Conservation (phyloP, 2,329 filamentous ascomycete species). For the Chaetomiaceae sp. region DNA sequence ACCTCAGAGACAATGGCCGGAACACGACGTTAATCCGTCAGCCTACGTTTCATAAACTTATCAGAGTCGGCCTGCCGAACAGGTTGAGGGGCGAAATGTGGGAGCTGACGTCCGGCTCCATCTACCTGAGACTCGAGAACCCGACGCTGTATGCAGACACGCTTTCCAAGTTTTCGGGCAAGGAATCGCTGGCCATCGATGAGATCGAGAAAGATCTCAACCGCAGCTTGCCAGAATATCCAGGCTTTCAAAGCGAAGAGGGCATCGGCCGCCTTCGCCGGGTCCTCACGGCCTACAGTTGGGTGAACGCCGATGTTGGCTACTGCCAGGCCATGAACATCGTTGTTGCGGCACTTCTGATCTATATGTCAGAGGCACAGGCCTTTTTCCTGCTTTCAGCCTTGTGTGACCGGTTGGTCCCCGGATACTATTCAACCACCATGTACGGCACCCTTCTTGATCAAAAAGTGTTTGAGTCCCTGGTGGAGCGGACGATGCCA, state of each 20-base stretch:
- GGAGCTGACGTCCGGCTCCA: constrained; percentile 89
- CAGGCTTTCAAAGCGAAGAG: constrained; percentile 93
- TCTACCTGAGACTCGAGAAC: constrained; percentile 82
- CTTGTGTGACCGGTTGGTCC: constrained; percentile 86
- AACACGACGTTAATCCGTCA: constrained; percentile 90
- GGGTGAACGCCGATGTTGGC: constrained; percentile 91
- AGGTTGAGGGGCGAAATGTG: constrained; percentile 89
- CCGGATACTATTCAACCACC: constrained; percentile 96
- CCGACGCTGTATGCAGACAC: constrained; percentile 83
- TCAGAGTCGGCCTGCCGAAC: constrained; percentile 91
- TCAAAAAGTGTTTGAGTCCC: constrained; percentile 92
- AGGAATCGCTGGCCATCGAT: constrained; percentile 91
- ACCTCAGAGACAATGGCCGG: constrained; percentile 88
- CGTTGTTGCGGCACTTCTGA: constrained; percentile 92
- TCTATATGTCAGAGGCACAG: constrained; percentile 96
- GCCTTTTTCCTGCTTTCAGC: constrained; percentile 92
- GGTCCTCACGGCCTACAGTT: constrained; percentile 95
- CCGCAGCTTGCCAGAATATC: constrained; percentile 92
- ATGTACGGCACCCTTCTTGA: constrained; percentile 98
- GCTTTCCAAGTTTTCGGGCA: constrained; percentile 73
- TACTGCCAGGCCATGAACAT: constrained; percentile 99
- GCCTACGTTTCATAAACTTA: constrained; percentile 95
- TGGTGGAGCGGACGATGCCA: constrained; percentile 99
- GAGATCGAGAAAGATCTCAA: constrained; percentile 99
- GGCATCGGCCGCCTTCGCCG: constrained; percentile 85